Base-by-base conservation (phyloP, 1,284 basidiomycete species). In the Tylopilus sp. region DNA sequence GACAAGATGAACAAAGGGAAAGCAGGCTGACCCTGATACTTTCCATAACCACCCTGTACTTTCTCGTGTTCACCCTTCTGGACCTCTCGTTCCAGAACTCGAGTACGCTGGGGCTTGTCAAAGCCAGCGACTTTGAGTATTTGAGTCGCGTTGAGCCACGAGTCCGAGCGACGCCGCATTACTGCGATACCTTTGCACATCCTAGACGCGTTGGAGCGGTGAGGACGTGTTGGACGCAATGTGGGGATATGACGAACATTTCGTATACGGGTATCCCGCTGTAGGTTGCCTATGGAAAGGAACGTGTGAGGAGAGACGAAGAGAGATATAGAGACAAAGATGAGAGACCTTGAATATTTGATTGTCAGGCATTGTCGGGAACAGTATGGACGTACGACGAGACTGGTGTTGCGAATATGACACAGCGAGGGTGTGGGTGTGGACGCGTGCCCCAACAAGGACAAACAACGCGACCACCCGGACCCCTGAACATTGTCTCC, bases 41-140 rank as follows among this genome's bases (percentile, higher is more conserved):
- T 99, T 59, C 97, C 97, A 70, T 99, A 99, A 0, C 97, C 97
- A 30, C 97, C 97, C 69, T 99, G 97, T 1, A 99, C 94, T 70
- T 99, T 99, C 72, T 99, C 97, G 69, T 99, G 97, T 58, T 93
- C 89, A 23, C 95, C 97, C 71, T 98, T 98, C 69, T 99, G 97
- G 3, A 99, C 87, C 72, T 99, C 97, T 56, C 97, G 84, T 70
- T 99, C 97, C 41, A 99, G 79, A 12, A 99, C 95, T 51, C 97
- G 84, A 48, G 97, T 99, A 42, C 97, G 79, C 68, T 99, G 97
- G 1, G 97, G 97, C 69, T 99, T 99, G 74, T 99, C 97, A 60
- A 99, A 97, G 10, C 96, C 97, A 29, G 96, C 97, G 58, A 99
- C 96, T 70, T 99, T 99, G 66, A 99, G 83, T 54, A 99, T 97